These are phyloP conservation scores for Calvatia gigantea DNA, from an alignment of 768 basidiomycete species.

Conservation along the genomic window DNA sequence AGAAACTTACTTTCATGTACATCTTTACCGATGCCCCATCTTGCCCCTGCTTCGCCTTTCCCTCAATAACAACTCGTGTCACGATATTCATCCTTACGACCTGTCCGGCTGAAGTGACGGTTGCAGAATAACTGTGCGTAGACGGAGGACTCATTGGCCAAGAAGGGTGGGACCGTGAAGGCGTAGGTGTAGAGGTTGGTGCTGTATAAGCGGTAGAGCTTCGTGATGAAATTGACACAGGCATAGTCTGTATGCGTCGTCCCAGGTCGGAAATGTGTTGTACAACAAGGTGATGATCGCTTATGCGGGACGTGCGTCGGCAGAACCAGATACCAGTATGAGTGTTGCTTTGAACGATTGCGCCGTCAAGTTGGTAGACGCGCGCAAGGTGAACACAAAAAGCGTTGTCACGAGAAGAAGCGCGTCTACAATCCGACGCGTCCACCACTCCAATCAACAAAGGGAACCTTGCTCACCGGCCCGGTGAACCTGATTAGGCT, in stretches of 20 bases:
- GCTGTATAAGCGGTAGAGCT: slow-evolving; percentile 1
- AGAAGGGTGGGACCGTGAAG: slow-evolving; percentile 19
- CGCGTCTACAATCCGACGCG: slow-evolving; percentile 18
- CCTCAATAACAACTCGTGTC: slow-evolving; percentile 71
- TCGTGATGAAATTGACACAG: slow-evolving; percentile 15
- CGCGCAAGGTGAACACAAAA: slow-evolving; percentile 10
- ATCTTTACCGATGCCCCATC: slow-evolving; percentile 69
- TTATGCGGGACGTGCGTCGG: neutral
- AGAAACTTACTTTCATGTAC: slow-evolving; percentile 65
- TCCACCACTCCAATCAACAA: slow-evolving; percentile 19
- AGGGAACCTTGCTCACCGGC: slow-evolving; percentile 11
- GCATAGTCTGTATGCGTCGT: slow-evolving; percentile 13
- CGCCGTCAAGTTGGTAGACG: neutral
- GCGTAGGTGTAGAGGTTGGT: slow-evolving; percentile 15
- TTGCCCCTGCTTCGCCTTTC: slow-evolving; percentile 60
- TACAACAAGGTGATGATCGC: neutral
- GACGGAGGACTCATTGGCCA: slow-evolving; percentile 23
- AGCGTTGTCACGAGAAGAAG: slow-evolving; percentile 16
- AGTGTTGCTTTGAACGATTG: neutral
- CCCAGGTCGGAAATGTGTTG: neutral
- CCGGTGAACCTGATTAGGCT: slow-evolving; percentile 6
- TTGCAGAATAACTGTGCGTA: slow-evolving; percentile 39
- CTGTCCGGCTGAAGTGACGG: slow-evolving; percentile 39
- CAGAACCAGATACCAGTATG: neutral
- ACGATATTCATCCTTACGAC: slow-evolving; percentile 61